Evolutionary conservation across 2,329 filamentous ascomycete genomes (phyloP).

Genomic region (Monilinia polystroma): DNA sequence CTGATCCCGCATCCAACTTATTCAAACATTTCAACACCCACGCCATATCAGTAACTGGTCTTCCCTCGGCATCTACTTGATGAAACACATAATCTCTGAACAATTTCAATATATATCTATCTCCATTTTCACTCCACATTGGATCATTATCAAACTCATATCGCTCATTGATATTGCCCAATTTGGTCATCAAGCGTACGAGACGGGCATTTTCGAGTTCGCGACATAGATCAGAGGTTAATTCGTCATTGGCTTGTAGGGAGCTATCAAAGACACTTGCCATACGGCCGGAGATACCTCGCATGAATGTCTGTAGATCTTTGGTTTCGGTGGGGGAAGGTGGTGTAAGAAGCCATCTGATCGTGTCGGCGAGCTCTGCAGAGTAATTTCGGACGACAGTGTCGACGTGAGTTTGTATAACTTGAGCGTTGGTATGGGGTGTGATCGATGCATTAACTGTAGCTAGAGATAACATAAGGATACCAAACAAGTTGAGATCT

Average conservation of each 20-base stretch:
- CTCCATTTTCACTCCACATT: constrained; percentile 87
- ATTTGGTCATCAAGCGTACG: constrained; percentile 75
- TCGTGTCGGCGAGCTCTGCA: constrained; percentile 71
- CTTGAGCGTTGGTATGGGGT: constrained; percentile 39
- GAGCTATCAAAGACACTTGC: constrained; percentile 72
- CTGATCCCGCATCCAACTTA: constrained; percentile 85
- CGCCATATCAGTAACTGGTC: constrained; percentile 79
- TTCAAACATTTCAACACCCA: constrained; percentile 86
- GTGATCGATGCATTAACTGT: constrained; percentile 57
- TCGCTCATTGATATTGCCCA: constrained; percentile 86
- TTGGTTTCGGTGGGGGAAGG: constrained; percentile 65
- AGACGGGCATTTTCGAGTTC: constrained; percentile 90
- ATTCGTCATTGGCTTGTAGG: constrained; percentile 75
- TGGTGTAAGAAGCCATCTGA: constrained; percentile 74
- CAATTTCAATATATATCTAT: constrained; percentile 88
- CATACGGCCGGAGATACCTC: constrained; percentile 74
- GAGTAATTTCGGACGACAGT: constrained; percentile 76
- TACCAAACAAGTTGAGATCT: constrained; percentile 81
- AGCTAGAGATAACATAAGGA: constrained; percentile 78
- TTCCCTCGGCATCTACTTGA: constrained; percentile 82
- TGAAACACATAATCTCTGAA: constrained; percentile 98
- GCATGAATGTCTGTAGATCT: constrained; percentile 75
- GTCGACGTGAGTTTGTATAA: constrained; percentile 68
- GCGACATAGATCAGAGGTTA: constrained; percentile 67
- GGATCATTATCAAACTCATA: constrained; percentile 77